These are phyloP conservation scores for Diplodia corticola DNA, from an alignment of 2,329 filamentous ascomycete species.

Conservation along the genomic window DNA sequence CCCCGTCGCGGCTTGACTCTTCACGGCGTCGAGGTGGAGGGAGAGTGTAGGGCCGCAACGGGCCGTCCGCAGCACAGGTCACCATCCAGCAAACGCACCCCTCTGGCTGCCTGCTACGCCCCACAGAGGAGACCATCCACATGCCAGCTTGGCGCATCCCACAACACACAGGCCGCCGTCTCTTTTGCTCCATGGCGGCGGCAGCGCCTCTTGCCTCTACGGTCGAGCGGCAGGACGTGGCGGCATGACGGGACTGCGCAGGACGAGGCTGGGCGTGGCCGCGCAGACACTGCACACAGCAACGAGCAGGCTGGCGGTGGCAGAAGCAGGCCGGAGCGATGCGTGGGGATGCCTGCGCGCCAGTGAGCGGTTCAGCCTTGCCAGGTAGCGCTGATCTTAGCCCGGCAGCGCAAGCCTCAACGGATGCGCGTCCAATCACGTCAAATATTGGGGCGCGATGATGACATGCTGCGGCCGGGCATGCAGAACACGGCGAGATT, in stretches of 20 bases:
- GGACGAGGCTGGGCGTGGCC: not conserved
- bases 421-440: not conserved
- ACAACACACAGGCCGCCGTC: constrained; percentile 11
- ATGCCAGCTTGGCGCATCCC: constrained; percentile 15
- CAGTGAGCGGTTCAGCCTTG: constrained; percentile 9
- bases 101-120: constrained; percentile 1
- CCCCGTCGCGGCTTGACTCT: not conserved
- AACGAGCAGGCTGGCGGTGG: not conserved
- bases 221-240: not conserved
- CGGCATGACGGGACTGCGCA: not conserved
- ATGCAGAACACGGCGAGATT: not conserved
- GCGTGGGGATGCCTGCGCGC: not conserved
- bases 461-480: not conserved
- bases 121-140: constrained; percentile 17
- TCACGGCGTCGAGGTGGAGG: not conserved
- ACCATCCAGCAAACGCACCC: not conserved
- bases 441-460: not conserved
- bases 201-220: not conserved
- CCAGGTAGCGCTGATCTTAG: constrained; percentile 8
- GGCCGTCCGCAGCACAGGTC: constrained; percentile 18
- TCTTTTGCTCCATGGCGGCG: not conserved
- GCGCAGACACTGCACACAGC: not conserved
- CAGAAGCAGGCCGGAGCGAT: not conserved
- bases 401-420: not conserved
- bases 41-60: constrained; percentile 6